Evolutionary conservation across 768 basidiomycete species (phyloP), one percentile per base, ranked within the genome.

Genomic region (Trametes cinnabarina): DNA sequence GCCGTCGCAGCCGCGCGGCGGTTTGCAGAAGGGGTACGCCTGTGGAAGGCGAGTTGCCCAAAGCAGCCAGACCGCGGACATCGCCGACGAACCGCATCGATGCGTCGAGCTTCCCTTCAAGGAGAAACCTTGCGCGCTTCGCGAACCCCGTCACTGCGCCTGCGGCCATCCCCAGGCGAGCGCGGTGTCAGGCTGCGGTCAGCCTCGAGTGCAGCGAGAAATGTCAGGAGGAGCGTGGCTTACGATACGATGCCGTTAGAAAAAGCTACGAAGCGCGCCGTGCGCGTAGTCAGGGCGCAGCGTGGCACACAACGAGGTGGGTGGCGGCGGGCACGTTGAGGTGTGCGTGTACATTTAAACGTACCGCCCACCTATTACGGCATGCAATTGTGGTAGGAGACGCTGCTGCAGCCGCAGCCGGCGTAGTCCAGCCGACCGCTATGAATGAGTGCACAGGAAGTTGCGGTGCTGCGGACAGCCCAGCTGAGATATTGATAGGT

Each of bases 161-260:
- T 46, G 44, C 44, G 44, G 10, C 15, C 25, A n/a, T n/a, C n/a
- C n/a, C n/a, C n/a, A n/a, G n/a, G n/a, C n/a, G n/a, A n/a, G n/a
- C n/a, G n/a, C n/a, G n/a, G n/a, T n/a, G n/a, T n/a, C n/a, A 43
- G 39, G 55, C 44, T 55, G 60, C 50, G 60, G 47, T 48, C 55
- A 48, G 55, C 30, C 60, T 61, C 60, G 60, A 57, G 55, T 55
- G 32, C 26, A 7, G n/a, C 22, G 25, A 34, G 23, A 20, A n/a
- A n/a, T n/a, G n/a, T n/a, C n/a, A 15, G n/a, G 5, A 15, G 14
- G 37, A 39, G 17, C 1, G 14, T 15, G 37, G 9, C 9, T 26
- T n/a, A 26, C 51, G 51, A 39, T 23, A 28, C 34, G 19, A 22
- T 34, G 35, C n/a, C 25, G 37, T 35, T 23, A n/a, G n/a, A 19